These are phyloP conservation scores for Colletotrichum sidae DNA, from an alignment of 2,329 filamentous ascomycete genomes.

Conservation along the genomic window DNA sequence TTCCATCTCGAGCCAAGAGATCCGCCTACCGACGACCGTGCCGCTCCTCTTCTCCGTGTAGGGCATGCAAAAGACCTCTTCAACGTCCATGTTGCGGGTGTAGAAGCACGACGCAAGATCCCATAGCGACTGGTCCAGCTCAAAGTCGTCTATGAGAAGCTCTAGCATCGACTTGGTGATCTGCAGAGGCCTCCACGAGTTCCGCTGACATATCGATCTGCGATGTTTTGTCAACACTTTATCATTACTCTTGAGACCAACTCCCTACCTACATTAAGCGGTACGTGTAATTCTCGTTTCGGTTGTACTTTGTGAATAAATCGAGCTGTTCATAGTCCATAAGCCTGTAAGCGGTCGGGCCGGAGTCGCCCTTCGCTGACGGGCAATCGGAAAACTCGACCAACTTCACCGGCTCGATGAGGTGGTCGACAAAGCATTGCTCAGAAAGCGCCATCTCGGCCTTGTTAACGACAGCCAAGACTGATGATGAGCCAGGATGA, in stretches of 20 bases:
- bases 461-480: too few relatives aligned
- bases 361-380: too few relatives aligned
- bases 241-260: too few relatives aligned
- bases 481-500: too few relatives aligned
- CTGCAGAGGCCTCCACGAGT: conserved; percentile 19
- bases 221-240: too few relatives aligned
- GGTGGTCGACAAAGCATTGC: conserved; percentile 10
- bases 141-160: not conserved
- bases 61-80: conserved; percentile 5
- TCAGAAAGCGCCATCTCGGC: not conserved
- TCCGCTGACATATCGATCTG: conserved; percentile 14
- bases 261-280: not conserved
- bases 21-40: not conserved
- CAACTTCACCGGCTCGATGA: conserved; percentile 5
- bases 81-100: not conserved
- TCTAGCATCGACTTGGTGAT: conserved; percentile 2
- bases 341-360: too few relatives aligned
- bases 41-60: conserved; percentile 1
- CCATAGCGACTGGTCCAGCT: not conserved
- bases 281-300: not conserved
- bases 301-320: too few relatives aligned
- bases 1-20: too few relatives aligned
- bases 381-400: not conserved
- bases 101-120: conserved; percentile 13
- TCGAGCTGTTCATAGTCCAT: too few relatives aligned